Evolutionary conservation across 1,284 basidiomycete genomes (phyloP).

Genomic region (Neonothopanus nambi): DNA sequence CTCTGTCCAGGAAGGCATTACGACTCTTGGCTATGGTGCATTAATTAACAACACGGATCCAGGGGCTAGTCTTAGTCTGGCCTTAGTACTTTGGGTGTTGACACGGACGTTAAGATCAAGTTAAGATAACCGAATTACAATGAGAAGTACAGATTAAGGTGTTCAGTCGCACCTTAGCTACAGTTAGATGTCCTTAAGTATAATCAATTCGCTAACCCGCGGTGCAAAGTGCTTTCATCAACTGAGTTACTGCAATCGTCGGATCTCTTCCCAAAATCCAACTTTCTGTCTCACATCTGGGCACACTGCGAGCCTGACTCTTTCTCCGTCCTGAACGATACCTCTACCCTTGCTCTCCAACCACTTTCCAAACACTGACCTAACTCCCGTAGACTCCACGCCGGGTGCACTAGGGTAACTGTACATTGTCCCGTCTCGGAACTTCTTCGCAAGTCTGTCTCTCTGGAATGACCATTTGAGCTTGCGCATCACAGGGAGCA

Average conservation of each 20-base stretch:
- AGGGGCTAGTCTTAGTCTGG: too few relatives aligned
- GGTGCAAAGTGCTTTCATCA: too few relatives aligned
- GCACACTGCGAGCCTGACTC: constrained; percentile 65
- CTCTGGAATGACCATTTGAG: constrained; percentile 50
- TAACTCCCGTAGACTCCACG: constrained; percentile 2
- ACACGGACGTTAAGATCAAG: too few relatives aligned
- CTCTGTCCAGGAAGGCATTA: neutral
- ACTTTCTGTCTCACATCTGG: constrained; percentile 60
- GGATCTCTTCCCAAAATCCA: constrained; percentile 54
- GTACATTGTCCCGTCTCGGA: constrained; percentile 37
- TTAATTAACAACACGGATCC: too few relatives aligned
- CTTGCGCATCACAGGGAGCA: constrained; percentile 55
- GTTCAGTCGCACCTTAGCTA: too few relatives aligned
- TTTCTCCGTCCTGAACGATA: constrained; percentile 58
- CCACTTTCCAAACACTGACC: constrained; percentile 48
- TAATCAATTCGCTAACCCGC: too few relatives aligned
- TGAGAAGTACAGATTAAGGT: too few relatives aligned
- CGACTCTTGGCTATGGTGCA: too few relatives aligned
- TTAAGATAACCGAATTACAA: too few relatives aligned
- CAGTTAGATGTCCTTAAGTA: too few relatives aligned
- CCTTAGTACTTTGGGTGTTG: too few relatives aligned
- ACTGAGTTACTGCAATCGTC: too few relatives aligned
- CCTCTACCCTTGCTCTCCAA: constrained; percentile 48
- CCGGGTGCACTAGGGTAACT: constrained; percentile 26
- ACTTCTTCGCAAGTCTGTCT: constrained; percentile 51